Base-by-base conservation (phyloP, 306 rosid species). In the Alnus glutinosa region DNA sequence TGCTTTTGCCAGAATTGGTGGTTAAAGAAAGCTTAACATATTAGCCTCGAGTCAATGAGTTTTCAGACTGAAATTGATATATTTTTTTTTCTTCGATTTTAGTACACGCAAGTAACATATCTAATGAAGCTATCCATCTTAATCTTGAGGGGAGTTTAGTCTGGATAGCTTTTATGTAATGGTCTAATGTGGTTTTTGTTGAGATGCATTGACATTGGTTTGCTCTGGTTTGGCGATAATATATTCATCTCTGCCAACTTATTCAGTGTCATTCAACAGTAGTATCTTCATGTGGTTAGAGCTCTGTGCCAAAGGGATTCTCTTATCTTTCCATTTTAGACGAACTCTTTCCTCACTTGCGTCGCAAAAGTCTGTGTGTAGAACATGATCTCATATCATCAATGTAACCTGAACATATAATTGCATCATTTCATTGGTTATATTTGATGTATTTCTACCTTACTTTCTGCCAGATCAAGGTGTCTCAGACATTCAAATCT, bases 131-230 rank as follows among this genome's bases (percentile, higher is more conserved):
- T 23, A 39, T 48, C 37, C 71, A 67, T 77, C 50, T 37, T 55
- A 55, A 55, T 18, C 1, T 58, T 42, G 37, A 74, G 59, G 51
- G 55, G 62, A 58, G 15, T 4, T n/a, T 58, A 28, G 28, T 58
- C 15, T 59, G 9, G 55, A 39, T 32, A 70, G 19, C 72, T 39
- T 39, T 39, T 42, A 10, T 10, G 52, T 39, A 18, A n/a, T 52
- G 66, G 73, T 42, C 72, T 39, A 10, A 9, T 39, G 72, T 70
- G 47, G 73, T 70, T 64, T 42, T 57, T 57, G 47, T 79, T 42
- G 36, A 8, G 51, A 69, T 51, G 64, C 76, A 16, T 71, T 63
- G 32, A 50, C 47, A 32, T 18, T 51, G 18, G 47, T 80, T 79
- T 58, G 72, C 36, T 62, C 14, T 75, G 69, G 57, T 48, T 54